These are phyloP conservation scores for Exsudoporus frostii DNA, from an alignment of 768 basidiomycete genomes.

Conservation along the genomic window DNA sequence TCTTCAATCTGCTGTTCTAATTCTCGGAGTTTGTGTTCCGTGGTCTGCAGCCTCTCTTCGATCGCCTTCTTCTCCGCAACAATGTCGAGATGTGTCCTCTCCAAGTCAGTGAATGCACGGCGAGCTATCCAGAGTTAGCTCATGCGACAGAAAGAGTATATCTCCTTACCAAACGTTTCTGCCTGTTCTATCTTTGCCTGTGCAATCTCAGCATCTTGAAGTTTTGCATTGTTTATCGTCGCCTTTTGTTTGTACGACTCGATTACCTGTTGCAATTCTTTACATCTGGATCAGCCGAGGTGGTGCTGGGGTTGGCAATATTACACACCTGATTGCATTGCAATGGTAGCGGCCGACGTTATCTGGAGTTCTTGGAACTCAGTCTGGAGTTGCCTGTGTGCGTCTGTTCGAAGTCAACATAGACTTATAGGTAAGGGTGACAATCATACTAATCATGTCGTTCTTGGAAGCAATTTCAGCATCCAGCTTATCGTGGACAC, in stretches of 20 bases:
- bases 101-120: slow-evolving; percentile 57
- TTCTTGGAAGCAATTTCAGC: slow-evolving; percentile 48
- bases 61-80: slow-evolving; percentile 50
- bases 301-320: background rate
- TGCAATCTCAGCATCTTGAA: slow-evolving; percentile 68
- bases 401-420: slow-evolving; percentile 37
- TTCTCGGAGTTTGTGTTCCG: slow-evolving; percentile 55
- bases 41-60: slow-evolving; percentile 45
- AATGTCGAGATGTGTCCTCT: slow-evolving; percentile 53
- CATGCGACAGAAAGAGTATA: background rate
- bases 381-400: slow-evolving; percentile 56
- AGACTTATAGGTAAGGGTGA: background rate
- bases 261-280: slow-evolving; percentile 62
- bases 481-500: slow-evolving; percentile 57
- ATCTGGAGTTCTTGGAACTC: slow-evolving; percentile 64
- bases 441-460: slow-evolving; percentile 53
- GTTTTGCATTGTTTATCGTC: slow-evolving; percentile 51
- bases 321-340: slow-evolving; percentile 53
- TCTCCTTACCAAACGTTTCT: slow-evolving; percentile 54
- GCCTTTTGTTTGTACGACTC: slow-evolving; percentile 66
- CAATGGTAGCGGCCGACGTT: slow-evolving; percentile 53
- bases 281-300: background rate
- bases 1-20: slow-evolving; percentile 63
- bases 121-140: slow-evolving; percentile 42
- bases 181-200: slow-evolving; percentile 61